Percentiles rank a stretch among this genome's conserved stretches.
Conservation (phyloP, 2,329 filamentous ascomycete genomes). For the Emergomyces africanus region DNA sequence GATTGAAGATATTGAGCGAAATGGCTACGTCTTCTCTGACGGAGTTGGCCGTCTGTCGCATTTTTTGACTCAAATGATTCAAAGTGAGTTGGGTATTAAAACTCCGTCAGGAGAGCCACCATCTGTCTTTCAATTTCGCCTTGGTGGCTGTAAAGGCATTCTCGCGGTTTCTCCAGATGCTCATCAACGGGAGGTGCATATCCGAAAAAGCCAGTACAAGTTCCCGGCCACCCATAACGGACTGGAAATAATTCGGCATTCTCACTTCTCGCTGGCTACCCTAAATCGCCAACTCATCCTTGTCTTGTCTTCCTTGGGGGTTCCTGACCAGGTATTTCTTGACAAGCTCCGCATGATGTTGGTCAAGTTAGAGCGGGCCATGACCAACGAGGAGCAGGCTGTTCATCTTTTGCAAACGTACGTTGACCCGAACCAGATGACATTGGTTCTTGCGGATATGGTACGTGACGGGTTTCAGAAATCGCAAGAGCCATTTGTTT, state of each 20-base stretch:
- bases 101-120: slow-evolving; percentile 46
- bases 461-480: slow-evolving; percentile 68
- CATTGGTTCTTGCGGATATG: slow-evolving; percentile 60
- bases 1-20: slow-evolving; percentile 57
- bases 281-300: slow-evolving; percentile 85
- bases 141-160: slow-evolving; percentile 87
- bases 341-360: slow-evolving; percentile 57
- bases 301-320: slow-evolving; percentile 67
- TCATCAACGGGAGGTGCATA: slow-evolving; percentile 55
- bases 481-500: slow-evolving; percentile 63
- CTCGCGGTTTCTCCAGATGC: slow-evolving; percentile 61
- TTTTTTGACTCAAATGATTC: slow-evolving; percentile 61
- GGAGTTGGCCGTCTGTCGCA: slow-evolving; percentile 86
- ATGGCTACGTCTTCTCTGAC: slow-evolving; percentile 68
- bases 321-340: slow-evolving; percentile 54
- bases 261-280: slow-evolving; percentile 61
- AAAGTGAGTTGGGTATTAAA: slow-evolving; percentile 53
- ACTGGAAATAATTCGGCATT: slow-evolving; percentile 75
- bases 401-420: slow-evolving; percentile 56
- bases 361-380: slow-evolving; percentile 53
- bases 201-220: slow-evolving; percentile 78
- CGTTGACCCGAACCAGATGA: slow-evolving; percentile 76
- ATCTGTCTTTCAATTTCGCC: slow-evolving; percentile 80
- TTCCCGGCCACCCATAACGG: slow-evolving; percentile 59
- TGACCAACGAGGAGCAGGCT: slow-evolving; percentile 52